Percentiles rank a stretch among this genome's conserved stretches.
Conservation (phyloP, 2,329 filamentous ascomycete genomes). For the Pseudocercospora ulei region DNA sequence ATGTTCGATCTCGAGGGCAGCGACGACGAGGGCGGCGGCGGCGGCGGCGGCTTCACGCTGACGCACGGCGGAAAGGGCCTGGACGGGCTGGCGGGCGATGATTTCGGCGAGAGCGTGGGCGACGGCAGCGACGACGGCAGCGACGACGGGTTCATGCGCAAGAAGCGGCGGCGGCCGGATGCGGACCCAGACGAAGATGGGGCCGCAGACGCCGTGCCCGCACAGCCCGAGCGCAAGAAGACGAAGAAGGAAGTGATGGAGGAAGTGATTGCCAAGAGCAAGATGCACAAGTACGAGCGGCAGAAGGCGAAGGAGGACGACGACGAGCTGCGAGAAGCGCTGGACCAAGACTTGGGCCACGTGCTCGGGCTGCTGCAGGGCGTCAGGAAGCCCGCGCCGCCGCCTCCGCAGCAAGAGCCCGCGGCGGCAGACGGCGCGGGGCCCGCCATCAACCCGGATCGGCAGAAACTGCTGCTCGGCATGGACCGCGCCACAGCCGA, state of each 20-base stretch:
- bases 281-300: constrained; percentile 85
- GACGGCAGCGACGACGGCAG: constrained; percentile 28
- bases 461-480: constrained; percentile 51
- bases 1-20: constrained; percentile 88
- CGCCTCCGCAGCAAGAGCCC: constrained; percentile 19
- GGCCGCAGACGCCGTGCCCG: constrained; percentile 43
- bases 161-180: constrained; percentile 38
- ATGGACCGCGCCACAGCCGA: constrained; percentile 60
- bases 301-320: constrained; percentile 90
- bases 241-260: constrained; percentile 96
- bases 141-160: constrained; percentile 35
- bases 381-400: constrained; percentile 42
- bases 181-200: constrained; percentile 50
- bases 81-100: constrained; percentile 72
- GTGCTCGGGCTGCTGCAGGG: constrained; percentile 62
- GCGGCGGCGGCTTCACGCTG: constrained; percentile 40
- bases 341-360: constrained; percentile 73
- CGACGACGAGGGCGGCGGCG: constrained; percentile 48
- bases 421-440: constrained; percentile 34
- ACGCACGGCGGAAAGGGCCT: constrained; percentile 62
- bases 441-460: constrained; percentile 50
- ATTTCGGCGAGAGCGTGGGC: constrained; percentile 45
- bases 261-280: constrained; percentile 94
- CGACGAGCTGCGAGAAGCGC: constrained; percentile 69
- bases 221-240: constrained; percentile 74